Conservation (phyloP, 495 filamentous ascomycete genomes). For the Penicillium manginii region DNA sequence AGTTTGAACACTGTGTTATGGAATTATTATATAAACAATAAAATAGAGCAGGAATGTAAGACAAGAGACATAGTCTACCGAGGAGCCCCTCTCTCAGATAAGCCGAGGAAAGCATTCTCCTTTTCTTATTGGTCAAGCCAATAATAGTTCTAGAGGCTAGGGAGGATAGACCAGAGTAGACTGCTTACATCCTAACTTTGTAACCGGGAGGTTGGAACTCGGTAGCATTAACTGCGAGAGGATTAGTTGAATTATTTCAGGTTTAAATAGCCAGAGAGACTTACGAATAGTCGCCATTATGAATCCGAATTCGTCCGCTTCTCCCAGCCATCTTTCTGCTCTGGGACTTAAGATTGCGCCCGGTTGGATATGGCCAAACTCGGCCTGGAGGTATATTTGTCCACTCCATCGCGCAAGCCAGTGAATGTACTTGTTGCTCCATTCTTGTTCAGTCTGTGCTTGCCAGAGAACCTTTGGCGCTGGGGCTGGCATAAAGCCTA, state of each 20-base stretch:
- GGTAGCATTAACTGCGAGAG: slow-evolving; percentile 12
- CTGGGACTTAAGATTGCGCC: slow-evolving; percentile 25
- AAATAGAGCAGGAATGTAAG: too few relatives aligned
- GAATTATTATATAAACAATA: too few relatives aligned
- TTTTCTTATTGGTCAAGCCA: too few relatives aligned
- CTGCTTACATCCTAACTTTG: too few relatives aligned
- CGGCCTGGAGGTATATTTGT: slow-evolving; percentile 34
- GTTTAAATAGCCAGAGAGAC: background rate
- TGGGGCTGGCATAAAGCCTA: slow-evolving; percentile 40
- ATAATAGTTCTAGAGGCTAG: too few relatives aligned
- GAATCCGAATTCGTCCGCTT: slow-evolving; percentile 44
- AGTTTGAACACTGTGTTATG: too few relatives aligned
- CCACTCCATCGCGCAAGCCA: slow-evolving; percentile 45
- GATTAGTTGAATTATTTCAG: background rate
- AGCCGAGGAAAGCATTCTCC: too few relatives aligned
- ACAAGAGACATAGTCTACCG: too few relatives aligned
- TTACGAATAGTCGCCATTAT: slow-evolving; percentile 40
- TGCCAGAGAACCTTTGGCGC: slow-evolving; percentile 47
- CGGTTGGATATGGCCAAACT: slow-evolving; percentile 35
- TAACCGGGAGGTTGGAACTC: slow-evolving; percentile 7
- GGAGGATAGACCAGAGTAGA: too few relatives aligned
- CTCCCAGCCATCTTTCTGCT: slow-evolving; percentile 40
- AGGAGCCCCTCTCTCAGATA: too few relatives aligned
- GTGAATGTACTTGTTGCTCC: slow-evolving; percentile 36
- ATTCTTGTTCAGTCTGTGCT: slow-evolving; percentile 36